These are phyloP conservation scores for Melocanna baccifera DNA, from an alignment of 176 grass and related monocot genomes.

Conservation along the genomic window DNA sequence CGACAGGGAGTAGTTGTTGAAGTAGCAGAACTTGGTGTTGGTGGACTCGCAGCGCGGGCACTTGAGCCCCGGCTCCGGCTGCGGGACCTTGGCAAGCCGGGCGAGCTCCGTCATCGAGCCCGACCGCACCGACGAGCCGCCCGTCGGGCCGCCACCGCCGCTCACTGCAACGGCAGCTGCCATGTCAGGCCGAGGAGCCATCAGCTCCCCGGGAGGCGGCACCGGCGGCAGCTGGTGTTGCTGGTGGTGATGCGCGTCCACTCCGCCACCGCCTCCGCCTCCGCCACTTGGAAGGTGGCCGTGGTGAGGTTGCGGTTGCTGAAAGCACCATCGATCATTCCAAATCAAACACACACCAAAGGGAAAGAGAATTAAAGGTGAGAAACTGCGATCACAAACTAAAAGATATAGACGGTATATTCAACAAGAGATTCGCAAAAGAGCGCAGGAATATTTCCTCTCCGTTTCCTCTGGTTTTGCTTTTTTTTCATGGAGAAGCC, in stretches of 20 bases:
- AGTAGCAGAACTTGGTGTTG: constrained; percentile 99
- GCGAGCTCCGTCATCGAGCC: constrained; percentile 74
- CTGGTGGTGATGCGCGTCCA: constrained; percentile 27
- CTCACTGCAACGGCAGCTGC: constrained; percentile 4
- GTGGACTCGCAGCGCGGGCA: constrained; percentile 93
- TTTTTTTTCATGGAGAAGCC: constrained; percentile 77
- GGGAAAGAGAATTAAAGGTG: constrained; percentile 27
- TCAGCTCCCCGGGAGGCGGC: constrained; percentile 30
- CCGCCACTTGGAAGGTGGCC: constrained; percentile 18
- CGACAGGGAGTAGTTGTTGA: constrained; percentile 94
- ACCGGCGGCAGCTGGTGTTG: constrained; percentile 24
- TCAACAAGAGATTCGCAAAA: constrained; percentile 47
- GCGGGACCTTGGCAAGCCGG: constrained; percentile 62
- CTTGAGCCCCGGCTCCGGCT: constrained; percentile 80
- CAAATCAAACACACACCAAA: constrained; percentile 44
- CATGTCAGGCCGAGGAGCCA: constrained; percentile 48
- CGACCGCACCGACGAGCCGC: constrained; percentile 21
- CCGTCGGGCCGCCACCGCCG: constrained; percentile 8
- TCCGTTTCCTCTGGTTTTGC: constrained; percentile 43
- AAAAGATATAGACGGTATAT: constrained; percentile 36
- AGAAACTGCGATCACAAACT: constrained; percentile 33
- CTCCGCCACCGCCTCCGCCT: neutral
- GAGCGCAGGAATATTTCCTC: constrained; percentile 53
- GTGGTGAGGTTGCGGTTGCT: constrained; percentile 53
- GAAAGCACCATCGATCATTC: constrained; percentile 38